Evolutionary conservation across 2,329 filamentous ascomycete genomes (phyloP).

Genomic region (Piedraia hortae): DNA sequence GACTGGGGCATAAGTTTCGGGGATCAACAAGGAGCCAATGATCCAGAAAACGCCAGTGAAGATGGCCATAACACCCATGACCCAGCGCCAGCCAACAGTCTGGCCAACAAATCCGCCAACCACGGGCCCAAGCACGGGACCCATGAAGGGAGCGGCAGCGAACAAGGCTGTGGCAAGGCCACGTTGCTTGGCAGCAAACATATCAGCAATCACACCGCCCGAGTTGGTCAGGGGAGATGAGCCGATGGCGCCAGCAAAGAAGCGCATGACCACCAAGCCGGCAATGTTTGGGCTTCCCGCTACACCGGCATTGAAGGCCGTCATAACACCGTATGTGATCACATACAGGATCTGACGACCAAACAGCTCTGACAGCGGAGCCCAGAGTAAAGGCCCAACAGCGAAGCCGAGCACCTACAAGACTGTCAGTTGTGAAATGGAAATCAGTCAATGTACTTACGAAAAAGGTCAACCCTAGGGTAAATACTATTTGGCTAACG

Average conservation of each 20-base stretch:
- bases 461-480: constrained; percentile 35
- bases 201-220: constrained; percentile 21
- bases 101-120: constrained; percentile 37
- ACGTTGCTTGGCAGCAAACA: constrained; percentile 16
- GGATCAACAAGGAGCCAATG: constrained; percentile 22
- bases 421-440: too few species aligned
- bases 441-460: too few species aligned
- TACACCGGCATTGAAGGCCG: constrained; percentile 16
- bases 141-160: constrained; percentile 38
- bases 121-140: constrained; percentile 34
- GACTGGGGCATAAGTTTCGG: constrained; percentile 32
- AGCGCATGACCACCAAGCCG: constrained; percentile 19
- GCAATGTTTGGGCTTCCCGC: constrained; percentile 19
- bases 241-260: constrained; percentile 19
- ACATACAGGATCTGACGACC: constrained; percentile 17
- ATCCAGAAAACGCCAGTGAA: constrained; percentile 36
- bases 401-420: constrained; percentile 6
- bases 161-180: constrained; percentile 33
- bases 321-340: constrained; percentile 13
- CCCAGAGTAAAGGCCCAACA: constrained; percentile 34
- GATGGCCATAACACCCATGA: constrained; percentile 32
- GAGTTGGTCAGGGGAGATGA: constrained; percentile 19
- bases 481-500: constrained; percentile 25
- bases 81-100: constrained; percentile 39
- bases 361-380: constrained; percentile 31